These are phyloP conservation scores for Candida maltosa DNA, from an alignment of 805 yeast genomes.

Conservation along the genomic window DNA sequence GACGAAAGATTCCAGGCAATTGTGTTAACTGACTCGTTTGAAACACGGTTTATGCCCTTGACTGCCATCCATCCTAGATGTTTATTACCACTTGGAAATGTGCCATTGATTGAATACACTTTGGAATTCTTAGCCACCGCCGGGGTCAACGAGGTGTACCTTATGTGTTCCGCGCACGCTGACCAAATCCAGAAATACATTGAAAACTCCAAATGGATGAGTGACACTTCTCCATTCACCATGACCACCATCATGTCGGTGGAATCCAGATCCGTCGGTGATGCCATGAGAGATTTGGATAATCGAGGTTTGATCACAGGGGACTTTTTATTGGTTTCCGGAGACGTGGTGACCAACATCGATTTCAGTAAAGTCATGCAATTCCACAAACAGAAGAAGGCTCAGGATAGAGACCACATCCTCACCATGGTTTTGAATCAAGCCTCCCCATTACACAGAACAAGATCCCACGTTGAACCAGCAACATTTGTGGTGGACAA, in stretches of 20 bases:
- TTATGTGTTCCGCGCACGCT: slow-evolving; percentile 89
- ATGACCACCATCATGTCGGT: slow-evolving; percentile 77
- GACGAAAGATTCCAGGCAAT: slow-evolving; percentile 88
- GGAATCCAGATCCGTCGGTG: slow-evolving; percentile 91
- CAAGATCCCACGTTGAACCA: slow-evolving; percentile 77
- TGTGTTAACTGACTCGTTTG: slow-evolving; percentile 90
- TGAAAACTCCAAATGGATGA: slow-evolving; percentile 64
- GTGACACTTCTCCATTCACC: slow-evolving; percentile 73
- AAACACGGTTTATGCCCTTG: slow-evolving; percentile 89
- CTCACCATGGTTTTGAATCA: slow-evolving; percentile 90
- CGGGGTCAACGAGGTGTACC: slow-evolving; percentile 83
- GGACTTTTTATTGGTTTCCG: slow-evolving; percentile 86
- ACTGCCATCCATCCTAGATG: slow-evolving; percentile 87
- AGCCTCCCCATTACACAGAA: slow-evolving; percentile 80
- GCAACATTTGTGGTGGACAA: slow-evolving; percentile 83
- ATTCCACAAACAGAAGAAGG: slow-evolving; percentile 68
- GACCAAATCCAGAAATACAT: slow-evolving; percentile 83
- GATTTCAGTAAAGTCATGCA: slow-evolving; percentile 72
- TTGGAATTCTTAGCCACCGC: slow-evolving; percentile 90
- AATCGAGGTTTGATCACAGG: slow-evolving; percentile 85
- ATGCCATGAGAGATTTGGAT: slow-evolving; percentile 94
- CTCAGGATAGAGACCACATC: slow-evolving; percentile 82
- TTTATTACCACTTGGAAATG: slow-evolving; percentile 85
- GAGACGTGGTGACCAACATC: slow-evolving; percentile 93
- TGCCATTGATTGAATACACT: slow-evolving; percentile 92